Percentiles rank a stretch among this genome's conserved stretches.
Conservation (phyloP, 1,284 basidiomycete genomes). For the Cutaneotrichosporon daszewskae region DNA sequence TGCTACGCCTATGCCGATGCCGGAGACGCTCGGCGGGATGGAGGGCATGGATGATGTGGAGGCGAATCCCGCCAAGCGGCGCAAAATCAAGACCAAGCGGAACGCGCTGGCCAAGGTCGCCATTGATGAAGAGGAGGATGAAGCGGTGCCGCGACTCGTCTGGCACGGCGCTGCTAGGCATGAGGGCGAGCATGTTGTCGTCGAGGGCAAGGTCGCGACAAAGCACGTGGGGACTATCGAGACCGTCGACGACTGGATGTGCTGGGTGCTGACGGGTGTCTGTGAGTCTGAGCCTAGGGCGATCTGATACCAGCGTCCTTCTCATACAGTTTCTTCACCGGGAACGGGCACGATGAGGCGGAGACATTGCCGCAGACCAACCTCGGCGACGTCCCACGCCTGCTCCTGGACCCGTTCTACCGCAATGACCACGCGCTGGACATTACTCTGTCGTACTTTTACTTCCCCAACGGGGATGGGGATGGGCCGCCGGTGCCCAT, state of each 20-base stretch:
- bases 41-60: not conserved
- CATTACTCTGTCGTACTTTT: slow-evolving; percentile 74
- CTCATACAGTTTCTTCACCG: slow-evolving; percentile 33
- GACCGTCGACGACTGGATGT: slow-evolving; percentile 80
- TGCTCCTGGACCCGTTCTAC: slow-evolving; percentile 73
- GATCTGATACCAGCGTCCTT: slow-evolving; percentile 25
- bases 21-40: slow-evolving; percentile 8
- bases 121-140: slow-evolving; percentile 32
- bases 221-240: slow-evolving; percentile 16
- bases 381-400: slow-evolving; percentile 78
- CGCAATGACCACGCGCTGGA: slow-evolving; percentile 58
- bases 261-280: slow-evolving; percentile 93
- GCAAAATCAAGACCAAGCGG: slow-evolving; percentile 33
- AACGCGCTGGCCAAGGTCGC: slow-evolving; percentile 34
- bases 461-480: slow-evolving; percentile 43
- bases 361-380: slow-evolving; percentile 13
- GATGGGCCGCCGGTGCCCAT: slow-evolving; percentile 48
- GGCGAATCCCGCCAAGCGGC: slow-evolving; percentile 1
- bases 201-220: slow-evolving; percentile 5
- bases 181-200: slow-evolving; percentile 7
- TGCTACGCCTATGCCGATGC: not conserved
- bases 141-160: slow-evolving; percentile 17
- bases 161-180: slow-evolving; percentile 26
- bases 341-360: slow-evolving; percentile 8
- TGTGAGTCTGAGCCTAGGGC: slow-evolving; percentile 56